Conservation (phyloP, 257 asterid genomes). For the Nyctanthes arbortristis region DNA sequence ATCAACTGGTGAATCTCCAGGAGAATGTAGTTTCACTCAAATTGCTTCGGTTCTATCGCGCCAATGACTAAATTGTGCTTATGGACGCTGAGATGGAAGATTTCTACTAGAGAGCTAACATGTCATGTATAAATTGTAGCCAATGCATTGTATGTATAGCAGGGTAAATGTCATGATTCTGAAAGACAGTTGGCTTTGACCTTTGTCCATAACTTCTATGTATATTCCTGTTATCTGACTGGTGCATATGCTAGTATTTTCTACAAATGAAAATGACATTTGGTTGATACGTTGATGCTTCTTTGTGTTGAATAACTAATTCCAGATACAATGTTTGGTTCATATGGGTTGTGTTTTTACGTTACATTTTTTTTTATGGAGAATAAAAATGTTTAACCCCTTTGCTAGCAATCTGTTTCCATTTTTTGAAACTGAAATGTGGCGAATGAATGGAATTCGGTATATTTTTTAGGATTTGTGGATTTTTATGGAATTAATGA, state of each 20-base stretch:
- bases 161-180: constrained; percentile 28
- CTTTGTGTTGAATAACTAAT: neutral
- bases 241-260: neutral
- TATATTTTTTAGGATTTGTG: too few species aligned
- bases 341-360: neutral
- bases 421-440: too few species aligned
- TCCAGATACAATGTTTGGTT: neutral
- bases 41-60: constrained; percentile 71
- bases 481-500: too few species aligned
- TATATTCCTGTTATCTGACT: neutral
- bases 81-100: constrained; percentile 20
- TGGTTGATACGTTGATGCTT: neutral
- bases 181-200: neutral
- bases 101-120: neutral
- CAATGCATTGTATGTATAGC: constrained; percentile 12
- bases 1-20: constrained; percentile 37
- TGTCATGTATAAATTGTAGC: constrained; percentile 23
- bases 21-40: constrained; percentile 58
- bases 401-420: too few species aligned
- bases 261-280: neutral
- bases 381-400: too few species aligned
- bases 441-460: too few species aligned
- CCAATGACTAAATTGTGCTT: constrained; percentile 32
- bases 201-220: neutral
- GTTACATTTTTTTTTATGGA: too few species aligned